Evolutionary conservation across 352 stramenopile genomes (phyloP).

Genomic region (Pythium periplocum): DNA sequence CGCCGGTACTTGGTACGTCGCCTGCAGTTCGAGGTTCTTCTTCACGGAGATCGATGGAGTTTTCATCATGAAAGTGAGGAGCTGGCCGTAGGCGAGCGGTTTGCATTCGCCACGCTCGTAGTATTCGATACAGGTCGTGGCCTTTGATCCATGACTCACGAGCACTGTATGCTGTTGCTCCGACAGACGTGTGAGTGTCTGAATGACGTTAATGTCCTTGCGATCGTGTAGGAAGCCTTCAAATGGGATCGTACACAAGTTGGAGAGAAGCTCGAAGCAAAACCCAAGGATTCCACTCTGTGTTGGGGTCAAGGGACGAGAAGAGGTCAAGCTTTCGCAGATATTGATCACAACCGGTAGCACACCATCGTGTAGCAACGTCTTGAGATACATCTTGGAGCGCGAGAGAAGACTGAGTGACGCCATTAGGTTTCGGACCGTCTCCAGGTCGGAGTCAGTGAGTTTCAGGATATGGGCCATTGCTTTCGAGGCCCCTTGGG

Average conservation of each 20-base stretch:
- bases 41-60: constrained; percentile 38
- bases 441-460: constrained; percentile 18
- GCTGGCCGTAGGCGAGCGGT: constrained; percentile 24
- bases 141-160: constrained; percentile 3
- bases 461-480: constrained; percentile 47
- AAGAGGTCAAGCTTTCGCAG: constrained; percentile 23
- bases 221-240: constrained; percentile 30
- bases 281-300: constrained; percentile 27
- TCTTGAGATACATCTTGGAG: constrained; percentile 29
- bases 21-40: constrained; percentile 62
- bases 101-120: constrained; percentile 37
- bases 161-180: constrained; percentile 26
- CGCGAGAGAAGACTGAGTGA: constrained; percentile 46
- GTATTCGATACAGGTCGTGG: constrained; percentile 15
- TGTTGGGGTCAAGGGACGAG: not conserved
- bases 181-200: constrained; percentile 62
- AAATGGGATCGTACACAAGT: constrained; percentile 57
- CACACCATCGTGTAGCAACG: constrained; percentile 45
- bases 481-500: constrained; percentile 29
- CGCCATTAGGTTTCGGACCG: constrained; percentile 42
- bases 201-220: constrained; percentile 65
- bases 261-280: constrained; percentile 76
- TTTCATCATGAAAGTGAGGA: constrained; percentile 65
- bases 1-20: constrained; percentile 52
- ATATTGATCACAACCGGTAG: constrained; percentile 47